phyloP scores from a whole-genome alignment of 2,329 filamentous ascomycete genomes.

The Myriosclerotinia scirpicola region DNA sequence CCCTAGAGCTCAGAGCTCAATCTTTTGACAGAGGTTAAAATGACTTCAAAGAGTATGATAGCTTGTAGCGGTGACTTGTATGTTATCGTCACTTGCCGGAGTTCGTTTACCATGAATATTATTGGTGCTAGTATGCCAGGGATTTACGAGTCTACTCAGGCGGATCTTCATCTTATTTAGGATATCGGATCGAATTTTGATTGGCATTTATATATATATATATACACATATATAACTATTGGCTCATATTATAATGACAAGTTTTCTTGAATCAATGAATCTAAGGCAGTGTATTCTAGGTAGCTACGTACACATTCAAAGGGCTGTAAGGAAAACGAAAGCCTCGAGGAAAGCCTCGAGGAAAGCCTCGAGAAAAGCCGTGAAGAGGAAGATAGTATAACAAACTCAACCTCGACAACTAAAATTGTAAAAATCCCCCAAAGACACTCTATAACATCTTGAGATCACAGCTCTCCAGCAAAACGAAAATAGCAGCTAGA shows the following conservation, averaged over 20 bases:
- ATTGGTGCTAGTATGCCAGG: neutral
- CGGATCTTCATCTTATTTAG: neutral
- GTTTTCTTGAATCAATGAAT: neutral
- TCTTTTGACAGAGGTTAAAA: too few species aligned
- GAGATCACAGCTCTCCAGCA: neutral
- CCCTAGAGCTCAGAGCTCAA: too few species aligned
- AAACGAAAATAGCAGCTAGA: neutral
- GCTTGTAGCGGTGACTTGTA: too few species aligned
- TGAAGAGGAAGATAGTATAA: neutral
- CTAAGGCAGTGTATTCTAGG: neutral
- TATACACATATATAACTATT: neutral
- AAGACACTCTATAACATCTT: neutral
- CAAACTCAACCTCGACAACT: accelerated
- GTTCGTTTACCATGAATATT: too few species aligned
- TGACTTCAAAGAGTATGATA: too few species aligned
- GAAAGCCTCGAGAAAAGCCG: too few species aligned
- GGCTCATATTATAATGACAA: neutral
- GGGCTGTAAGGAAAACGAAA: neutral
- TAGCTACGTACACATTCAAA: too few species aligned
- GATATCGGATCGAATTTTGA: neutral
- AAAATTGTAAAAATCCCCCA: neutral
- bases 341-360: neutral
- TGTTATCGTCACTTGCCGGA: too few species aligned
- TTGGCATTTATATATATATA: too few species aligned
- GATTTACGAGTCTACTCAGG: neutral